Percentiles rank a stretch among this genome's conserved stretches.
These are phyloP conservation scores for Fraxinus anomala DNA, from an alignment of 257 asterid species.

Conservation along the genomic window DNA sequence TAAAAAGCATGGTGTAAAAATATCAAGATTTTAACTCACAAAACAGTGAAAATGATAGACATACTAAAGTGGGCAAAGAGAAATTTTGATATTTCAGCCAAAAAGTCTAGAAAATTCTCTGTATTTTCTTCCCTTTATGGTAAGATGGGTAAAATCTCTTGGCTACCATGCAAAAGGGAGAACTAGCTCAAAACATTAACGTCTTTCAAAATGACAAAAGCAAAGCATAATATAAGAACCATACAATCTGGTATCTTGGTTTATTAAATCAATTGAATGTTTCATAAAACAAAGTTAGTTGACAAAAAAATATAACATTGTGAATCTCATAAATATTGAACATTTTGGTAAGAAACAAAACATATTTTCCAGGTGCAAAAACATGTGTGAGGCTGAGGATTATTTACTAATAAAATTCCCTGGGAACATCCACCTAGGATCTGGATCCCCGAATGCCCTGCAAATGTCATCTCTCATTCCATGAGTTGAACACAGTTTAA, in stretches of 20 bases:
- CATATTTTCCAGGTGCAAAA: neutral
- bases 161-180: neutral
- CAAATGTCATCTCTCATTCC: neutral
- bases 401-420: too few relatives aligned
- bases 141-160: neutral
- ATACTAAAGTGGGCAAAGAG: neutral
- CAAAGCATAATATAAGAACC: conserved; percentile 2
- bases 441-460: neutral
- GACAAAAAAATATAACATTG: neutral
- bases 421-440: neutral
- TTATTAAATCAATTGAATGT: neutral
- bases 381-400: neutral
- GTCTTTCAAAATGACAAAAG: conserved; percentile 1
- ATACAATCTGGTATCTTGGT: neutral
- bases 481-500: neutral
- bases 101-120: neutral
- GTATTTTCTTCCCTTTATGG: neutral
- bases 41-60: neutral
- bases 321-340: neutral
- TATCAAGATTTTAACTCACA: conserved; percentile 14
- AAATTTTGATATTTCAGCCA: conserved; percentile 6
- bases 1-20: neutral
- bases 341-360: neutral
- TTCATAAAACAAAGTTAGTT: neutral
- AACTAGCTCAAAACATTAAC: neutral